Base-by-base conservation (phyloP, 345 rosid genomes). In the Kernera saxatilis region DNA sequence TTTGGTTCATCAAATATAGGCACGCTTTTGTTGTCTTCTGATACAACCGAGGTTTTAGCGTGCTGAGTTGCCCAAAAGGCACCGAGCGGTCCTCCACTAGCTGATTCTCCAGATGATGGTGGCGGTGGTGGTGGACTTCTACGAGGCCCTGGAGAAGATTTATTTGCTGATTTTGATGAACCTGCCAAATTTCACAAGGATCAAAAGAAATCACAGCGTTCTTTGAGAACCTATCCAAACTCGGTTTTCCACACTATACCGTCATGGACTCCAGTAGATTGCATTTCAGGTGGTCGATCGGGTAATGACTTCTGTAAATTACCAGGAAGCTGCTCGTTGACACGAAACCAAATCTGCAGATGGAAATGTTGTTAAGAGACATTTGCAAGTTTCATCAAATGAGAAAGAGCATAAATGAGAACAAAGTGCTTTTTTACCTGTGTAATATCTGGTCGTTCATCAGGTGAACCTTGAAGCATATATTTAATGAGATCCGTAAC, bases 271-370 rank as follows among this genome's bases (percentile, higher is more conserved):
- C 76, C 85, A 72, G 81, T 9, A 70, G 88, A 78, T 30, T 79
- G 84, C 83, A 69, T 71, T 79, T 88, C 96, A 71, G 95, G 96
- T 57, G 87, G 89, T 57, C 56, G 73, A 78, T 94, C 94, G 14
- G 96, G 97, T 71, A 94, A 80, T 33, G 96, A 88, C 82, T 94
- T 94, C 84, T 88, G 99, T 71, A 78, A 30, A 63, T 78, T 75
- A 65, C 65, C 82, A 59, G 97, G 97, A 65, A 91, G 78, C 81
- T 82, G 90, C 83, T 89, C 95, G 71, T 91, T 94, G 66, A 87
- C 95, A 81, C 92, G 93, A 79, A 94, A 91, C 99, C 99, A 94
- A 23, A 94, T 84, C 99, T 91, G 90, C 58, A 73, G 73, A 83
- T 45, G 79, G 81, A 79, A 82, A 76, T 56, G 70, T 79, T 75